Conservation (phyloP, 805 yeast genomes). For the Jamesozyma gamospora region DNA sequence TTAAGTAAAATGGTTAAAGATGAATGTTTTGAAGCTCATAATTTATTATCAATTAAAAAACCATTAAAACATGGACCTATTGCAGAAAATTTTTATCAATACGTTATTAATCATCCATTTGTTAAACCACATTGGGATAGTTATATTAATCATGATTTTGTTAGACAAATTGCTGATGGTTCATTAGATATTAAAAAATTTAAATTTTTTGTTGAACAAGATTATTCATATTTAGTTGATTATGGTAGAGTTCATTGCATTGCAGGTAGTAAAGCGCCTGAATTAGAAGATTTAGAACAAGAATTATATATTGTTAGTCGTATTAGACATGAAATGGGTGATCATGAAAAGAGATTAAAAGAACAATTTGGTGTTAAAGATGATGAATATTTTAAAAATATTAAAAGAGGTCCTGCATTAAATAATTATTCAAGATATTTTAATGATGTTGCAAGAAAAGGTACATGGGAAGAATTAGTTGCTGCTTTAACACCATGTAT, state of each 20-base stretch:
- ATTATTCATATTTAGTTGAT: slow-evolving; percentile 57
- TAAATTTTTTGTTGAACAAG: slow-evolving; percentile 44
- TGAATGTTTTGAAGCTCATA: slow-evolving; percentile 24
- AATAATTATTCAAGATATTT: slow-evolving; percentile 52
- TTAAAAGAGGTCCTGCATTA: slow-evolving; percentile 48
- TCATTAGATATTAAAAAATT: slow-evolving; percentile 42
- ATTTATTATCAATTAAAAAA: slow-evolving; percentile 2
- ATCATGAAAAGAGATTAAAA: slow-evolving; percentile 44
- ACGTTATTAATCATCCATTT: slow-evolving; percentile 44
- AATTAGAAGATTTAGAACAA: slow-evolving; percentile 39
- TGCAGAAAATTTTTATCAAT: slow-evolving; percentile 33
- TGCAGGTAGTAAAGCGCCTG: slow-evolving; percentile 54
- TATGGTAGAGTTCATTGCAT: slow-evolving; percentile 58
- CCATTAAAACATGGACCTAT: slow-evolving; percentile 1
- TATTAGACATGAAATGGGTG: slow-evolving; percentile 45
- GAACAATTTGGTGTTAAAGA: slow-evolving; percentile 30
- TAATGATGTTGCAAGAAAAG: slow-evolving; percentile 39
- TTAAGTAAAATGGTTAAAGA: slow-evolving; percentile 28
- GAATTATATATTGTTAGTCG: slow-evolving; percentile 43
- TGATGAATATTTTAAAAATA: slow-evolving; percentile 36
- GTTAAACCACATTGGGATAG: slow-evolving; percentile 46
- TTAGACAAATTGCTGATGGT: slow-evolving; percentile 42
- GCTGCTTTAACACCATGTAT: slow-evolving; percentile 69
- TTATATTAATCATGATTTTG: slow-evolving; percentile 56
- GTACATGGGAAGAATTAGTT: slow-evolving; percentile 55